Percentiles rank a stretch among this genome's conserved stretches.
Conservation (phyloP, 2,329 filamentous ascomycete genomes). For the Cordyceps cateniannulata region DNA sequence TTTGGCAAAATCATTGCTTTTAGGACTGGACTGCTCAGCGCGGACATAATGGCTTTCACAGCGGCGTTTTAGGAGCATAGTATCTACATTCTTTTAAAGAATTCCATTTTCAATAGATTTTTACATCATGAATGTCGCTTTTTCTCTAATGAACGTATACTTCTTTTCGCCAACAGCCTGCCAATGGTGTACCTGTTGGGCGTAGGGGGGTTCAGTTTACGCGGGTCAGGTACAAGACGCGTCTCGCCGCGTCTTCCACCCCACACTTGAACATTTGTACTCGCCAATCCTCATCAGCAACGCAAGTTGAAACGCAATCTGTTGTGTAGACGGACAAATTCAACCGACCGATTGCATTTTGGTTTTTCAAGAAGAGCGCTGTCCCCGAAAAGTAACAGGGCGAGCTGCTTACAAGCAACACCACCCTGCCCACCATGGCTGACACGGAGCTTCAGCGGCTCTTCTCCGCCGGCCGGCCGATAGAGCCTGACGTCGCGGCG, state of each 20-base stretch:
- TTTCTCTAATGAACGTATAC: not conserved
- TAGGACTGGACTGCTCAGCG: not conserved
- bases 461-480: slow-evolving; percentile 35
- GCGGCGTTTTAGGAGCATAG: not conserved
- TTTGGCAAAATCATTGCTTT: not conserved
- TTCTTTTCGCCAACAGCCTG: not conserved
- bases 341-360: not conserved
- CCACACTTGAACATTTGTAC: not conserved
- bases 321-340: not conserved
- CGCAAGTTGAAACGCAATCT: not conserved
- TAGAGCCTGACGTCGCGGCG: slow-evolving; percentile 70
- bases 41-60: not conserved
- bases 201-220: slow-evolving; percentile 11
- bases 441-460: slow-evolving; percentile 28
- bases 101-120: not conserved
- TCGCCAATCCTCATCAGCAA: not conserved
- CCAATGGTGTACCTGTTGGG: too few species aligned
- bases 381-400: not conserved
- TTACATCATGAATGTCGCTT: not conserved
- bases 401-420: not conserved
- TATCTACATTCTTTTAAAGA: not conserved
- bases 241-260: slow-evolving; percentile 12
- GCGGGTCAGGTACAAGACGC: slow-evolving; percentile 3
- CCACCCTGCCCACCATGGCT: slow-evolving; percentile 29
- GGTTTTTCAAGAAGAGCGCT: not conserved